Evolutionary conservation across 768 basidiomycete genomes (phyloP), one percentile per base, ranked within the genome.

Genomic region (Mycena haematopus): DNA sequence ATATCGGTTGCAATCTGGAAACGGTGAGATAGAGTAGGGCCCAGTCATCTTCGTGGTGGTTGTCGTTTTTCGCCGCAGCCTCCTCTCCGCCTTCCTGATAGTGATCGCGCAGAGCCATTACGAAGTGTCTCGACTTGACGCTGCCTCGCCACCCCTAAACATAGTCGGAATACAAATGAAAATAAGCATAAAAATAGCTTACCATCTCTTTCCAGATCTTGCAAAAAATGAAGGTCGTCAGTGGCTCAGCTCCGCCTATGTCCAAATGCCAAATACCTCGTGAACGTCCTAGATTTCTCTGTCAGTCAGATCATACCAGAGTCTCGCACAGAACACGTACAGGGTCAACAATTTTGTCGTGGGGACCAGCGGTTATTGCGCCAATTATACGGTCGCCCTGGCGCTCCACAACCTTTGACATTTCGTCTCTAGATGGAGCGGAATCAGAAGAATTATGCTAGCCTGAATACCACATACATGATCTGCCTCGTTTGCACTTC

Each of bases 151-250:
- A 80, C 27, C 69, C 70, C 78, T 78, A 38, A 22, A 17, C 2
- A 46, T 11, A 2, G 24, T 54, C 35, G 57, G 42, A 15, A 57
- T 19, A 9, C 47, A 9, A 31, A 50, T 6, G 33, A 52, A 35
- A 24, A 24, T 3, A 24, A 27, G 46, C 35, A 35, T 13, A 21
- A 7, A 24, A 27, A 50, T 42, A 15, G 45, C 71, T 29, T 52
- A 76, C 78, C 76, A 77, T 79, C 24, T 77, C 77, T 64, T 74
- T 76, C 79, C 79, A 62, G 27, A 62, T 49, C 53, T 59, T 27
- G n/a, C 5, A 13, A 13, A 21, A 42, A 44, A 27, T 14, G 8
- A 40, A 19, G 31, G 17, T 9, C 10, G 33, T 58, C 56, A 58
- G 56, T 58, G 1, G 36, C 15, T 33, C 11, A 19, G 47, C 9